Evolutionary conservation across 768 basidiomycete genomes (phyloP), one percentile per base, ranked within the genome.

Genomic region (Paxillus rubicundulus): DNA sequence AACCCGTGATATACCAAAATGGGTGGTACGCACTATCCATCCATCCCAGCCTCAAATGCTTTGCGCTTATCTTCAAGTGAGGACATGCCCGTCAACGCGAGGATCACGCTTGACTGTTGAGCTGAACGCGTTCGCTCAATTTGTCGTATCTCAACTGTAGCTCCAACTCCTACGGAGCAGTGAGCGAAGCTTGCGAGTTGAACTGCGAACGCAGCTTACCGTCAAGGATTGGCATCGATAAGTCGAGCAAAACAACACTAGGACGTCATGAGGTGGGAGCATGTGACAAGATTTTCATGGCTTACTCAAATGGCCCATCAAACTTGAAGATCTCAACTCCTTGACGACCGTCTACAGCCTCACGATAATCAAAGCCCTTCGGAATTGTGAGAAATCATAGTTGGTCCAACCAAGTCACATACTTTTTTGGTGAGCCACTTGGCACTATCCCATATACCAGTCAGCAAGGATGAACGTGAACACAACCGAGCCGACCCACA

Each of bases 171-270:
- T 90, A 51, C 34, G 13, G 14, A 51, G 42, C 12, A 36, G 48
- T 58, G 33, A 51, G 46, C 47, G n/a, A 34, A 14, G 21, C 3
- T 24, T 41, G 24, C 10, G 28, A 6, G 4, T 16, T 20, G 13
- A n/a, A 18, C 12, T 36, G 17, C 30, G 30, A 33, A 49, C 17
- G 55, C 28, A 46, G 58, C 75, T 54, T 47, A 84, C 91, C 95
- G 66, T 97, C 92, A 50, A 97, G 80, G n/a, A 91, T 69, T 1
- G 92, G 95, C 94, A 97, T 97, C 1, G 90, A 92, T 50, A 97
- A 72, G 68, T 97, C 94, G 53, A 97, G 74, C 13, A 95, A 77
- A 33, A 95, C 86, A 32, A 93, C 82, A 55, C 93, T 95, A 46
- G 48, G 43, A 33, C 47, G 48, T n/a, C 13, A 42, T 47, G 17